phyloP scores from a whole-genome alignment of 257 asterid species.

The Fraxinus americana region DNA sequence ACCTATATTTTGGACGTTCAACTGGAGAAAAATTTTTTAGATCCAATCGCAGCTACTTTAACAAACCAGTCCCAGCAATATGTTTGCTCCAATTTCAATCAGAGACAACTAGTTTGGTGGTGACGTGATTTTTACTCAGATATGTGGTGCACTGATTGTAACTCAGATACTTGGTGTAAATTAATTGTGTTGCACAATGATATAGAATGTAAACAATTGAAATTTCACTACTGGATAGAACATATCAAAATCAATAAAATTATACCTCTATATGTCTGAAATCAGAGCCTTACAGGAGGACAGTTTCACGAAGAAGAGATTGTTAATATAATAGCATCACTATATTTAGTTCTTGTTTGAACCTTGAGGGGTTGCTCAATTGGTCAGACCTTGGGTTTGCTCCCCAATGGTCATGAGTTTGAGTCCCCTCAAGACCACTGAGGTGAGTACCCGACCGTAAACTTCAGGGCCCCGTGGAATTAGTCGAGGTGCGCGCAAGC shows the following conservation, averaged over 20 bases:
- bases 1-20: background rate
- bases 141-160: background rate
- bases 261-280: background rate
- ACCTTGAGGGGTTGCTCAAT: too few species aligned
- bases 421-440: too few species aligned
- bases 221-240: background rate
- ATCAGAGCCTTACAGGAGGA: background rate
- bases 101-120: slow-evolving; percentile 1
- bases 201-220: background rate
- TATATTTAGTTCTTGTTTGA: too few species aligned
- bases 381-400: too few species aligned
- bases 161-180: background rate
- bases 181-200: background rate
- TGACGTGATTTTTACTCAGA: background rate
- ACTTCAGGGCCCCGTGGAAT: too few species aligned
- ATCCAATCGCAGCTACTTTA: background rate
- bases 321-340: background rate
- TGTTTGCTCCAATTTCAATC: background rate
- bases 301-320: background rate
- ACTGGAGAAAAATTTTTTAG: background rate
- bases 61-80: background rate
- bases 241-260: background rate
- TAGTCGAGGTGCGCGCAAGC: too few species aligned
- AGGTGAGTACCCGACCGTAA: too few species aligned
- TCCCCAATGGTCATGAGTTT: too few species aligned